These are phyloP conservation scores for Scenedesmus sp. DNA, from an alignment of 163 green algal species.

Conservation along the genomic window DNA sequence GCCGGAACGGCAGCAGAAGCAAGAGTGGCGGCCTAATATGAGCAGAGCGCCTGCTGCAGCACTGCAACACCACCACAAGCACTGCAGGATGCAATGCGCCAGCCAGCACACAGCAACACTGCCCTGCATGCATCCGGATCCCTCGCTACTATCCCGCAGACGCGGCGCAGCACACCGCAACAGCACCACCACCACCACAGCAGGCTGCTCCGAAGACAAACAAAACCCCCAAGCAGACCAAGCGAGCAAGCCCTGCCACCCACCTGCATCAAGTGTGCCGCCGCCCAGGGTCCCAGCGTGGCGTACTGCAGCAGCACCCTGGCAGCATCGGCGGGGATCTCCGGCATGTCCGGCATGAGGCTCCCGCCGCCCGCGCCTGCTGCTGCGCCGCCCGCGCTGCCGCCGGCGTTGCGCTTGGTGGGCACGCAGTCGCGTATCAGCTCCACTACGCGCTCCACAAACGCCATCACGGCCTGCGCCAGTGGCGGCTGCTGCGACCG, in stretches of 20 bases:
- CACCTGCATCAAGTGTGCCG: constrained; percentile 40
- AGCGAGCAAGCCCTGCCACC: not conserved
- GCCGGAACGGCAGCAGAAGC: too few relatives aligned
- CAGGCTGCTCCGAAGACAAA: not conserved
- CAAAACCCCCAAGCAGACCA: not conserved
- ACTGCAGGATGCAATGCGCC: too few relatives aligned
- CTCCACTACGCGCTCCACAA: constrained; percentile 24
- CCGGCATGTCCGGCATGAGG: not conserved
- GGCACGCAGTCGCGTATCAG: constrained; percentile 23
- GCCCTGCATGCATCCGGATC: not conserved
- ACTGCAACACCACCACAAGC: too few relatives aligned
- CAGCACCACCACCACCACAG: not conserved
- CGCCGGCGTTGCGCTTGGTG: not conserved
- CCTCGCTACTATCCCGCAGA: too few relatives aligned
- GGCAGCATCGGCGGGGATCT: not conserved
- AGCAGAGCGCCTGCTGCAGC: too few relatives aligned
- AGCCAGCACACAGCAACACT: not conserved
- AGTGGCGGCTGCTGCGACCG: constrained; percentile 11
- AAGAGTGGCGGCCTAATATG: too few relatives aligned
- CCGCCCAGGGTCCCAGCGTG: constrained; percentile 1
- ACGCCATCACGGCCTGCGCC: constrained; percentile 6
- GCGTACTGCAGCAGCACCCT: constrained; percentile 21
- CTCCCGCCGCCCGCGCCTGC: not conserved
- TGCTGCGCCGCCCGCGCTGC: not conserved
- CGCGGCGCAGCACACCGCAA: not conserved